Evolutionary conservation across 75 land plant species (phyloP), one percentile per base, ranked within the genome.

Genomic region (Pseudotsuga menziesii): DNA sequence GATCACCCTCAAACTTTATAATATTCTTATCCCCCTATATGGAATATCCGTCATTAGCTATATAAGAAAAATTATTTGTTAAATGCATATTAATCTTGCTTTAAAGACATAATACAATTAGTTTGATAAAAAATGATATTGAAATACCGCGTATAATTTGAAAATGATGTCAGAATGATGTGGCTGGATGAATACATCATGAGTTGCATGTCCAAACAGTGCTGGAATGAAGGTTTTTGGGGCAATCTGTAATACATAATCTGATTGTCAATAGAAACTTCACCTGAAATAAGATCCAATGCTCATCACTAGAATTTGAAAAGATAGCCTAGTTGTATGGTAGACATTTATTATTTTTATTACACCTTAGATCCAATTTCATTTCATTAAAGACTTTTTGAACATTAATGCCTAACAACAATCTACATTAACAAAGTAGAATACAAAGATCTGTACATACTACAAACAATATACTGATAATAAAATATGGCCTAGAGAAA

Each of bases 1-100:
- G 99, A 77, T 96, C 99, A 77, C 99, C 99, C 61, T 90, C 92
- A 85, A 96, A 96, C 77, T 92, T 92, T 23, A 96, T 94, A 19
- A 96, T 84, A 80, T 94, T 96, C 58, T 94, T 96, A 86, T 94
- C 99, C 6, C 99, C 99, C 99, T 96, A 11, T 48, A 89, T 62
- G 83, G 25, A 60, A 32, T 27, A 72, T 20, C 26, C 61, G 62
- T 55, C 75, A 74, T 15, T 16, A 22, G 6, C 27, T 26, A 74
- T 16, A 55, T 17, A 20, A 23, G 72, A 39, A 69, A 20, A 39
- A 41, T n/a, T 19, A 20, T 44, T 69, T n/a, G 54, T 41, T 69
- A 36, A 20, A 3, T 20, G 48, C 72, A 69, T 41, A 11, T 22
- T 41, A 69, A 8, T 41, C 25, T 41, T 41, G 72, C 11, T 36